Base-by-base conservation (phyloP, 148 eudicot species). In the Rhododendron ovatum region DNA sequence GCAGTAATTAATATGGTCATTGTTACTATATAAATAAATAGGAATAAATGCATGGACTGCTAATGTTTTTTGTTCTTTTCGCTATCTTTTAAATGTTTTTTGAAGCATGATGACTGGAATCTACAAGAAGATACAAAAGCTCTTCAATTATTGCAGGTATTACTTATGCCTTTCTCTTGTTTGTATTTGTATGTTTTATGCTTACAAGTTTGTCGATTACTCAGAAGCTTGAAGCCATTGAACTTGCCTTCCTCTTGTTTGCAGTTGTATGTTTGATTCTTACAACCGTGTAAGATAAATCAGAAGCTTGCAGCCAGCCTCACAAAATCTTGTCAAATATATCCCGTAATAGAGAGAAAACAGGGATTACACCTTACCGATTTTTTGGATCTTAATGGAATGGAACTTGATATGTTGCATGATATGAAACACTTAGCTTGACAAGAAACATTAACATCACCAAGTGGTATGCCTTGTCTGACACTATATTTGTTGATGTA, bases 81-180 rank as follows among this genome's bases (percentile, higher is more conserved):
- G 33, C 76, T 14, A 26, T 30, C 7, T 12, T 30, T 28, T 71
- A 71, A 45, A 37, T 73, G 17, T 13, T n/a, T 79, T 83, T 83
- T 88, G 89, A 87, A 96, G 99, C 99, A 96, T 88, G 91, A 94
- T 71, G 93, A 90, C 78, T 96, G 99, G 99, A 87, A 88, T 83
- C 89, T 93, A 5, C 88, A 88, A 83, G 91, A 90, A 81, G 99
- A 96, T 86, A 67, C 94, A 63, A 93, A 92, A 82, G 99, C 99
- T 80, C 96, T 96, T 86, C 93, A 88, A 41, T 88, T 94, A 6
- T 82, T 96, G 67, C 89, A 89, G 96, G 99, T 96, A 85, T 20
- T 24, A 61, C 35, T 28, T 35, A 35, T 73, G 18, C 76, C 39
- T 71, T 30, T 71, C 76, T 71, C 39, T 65, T 65, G 73, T n/a